These are phyloP conservation scores for Tulasnella sp. DNA, from an alignment of 768 basidiomycete genomes.

Conservation along the genomic window DNA sequence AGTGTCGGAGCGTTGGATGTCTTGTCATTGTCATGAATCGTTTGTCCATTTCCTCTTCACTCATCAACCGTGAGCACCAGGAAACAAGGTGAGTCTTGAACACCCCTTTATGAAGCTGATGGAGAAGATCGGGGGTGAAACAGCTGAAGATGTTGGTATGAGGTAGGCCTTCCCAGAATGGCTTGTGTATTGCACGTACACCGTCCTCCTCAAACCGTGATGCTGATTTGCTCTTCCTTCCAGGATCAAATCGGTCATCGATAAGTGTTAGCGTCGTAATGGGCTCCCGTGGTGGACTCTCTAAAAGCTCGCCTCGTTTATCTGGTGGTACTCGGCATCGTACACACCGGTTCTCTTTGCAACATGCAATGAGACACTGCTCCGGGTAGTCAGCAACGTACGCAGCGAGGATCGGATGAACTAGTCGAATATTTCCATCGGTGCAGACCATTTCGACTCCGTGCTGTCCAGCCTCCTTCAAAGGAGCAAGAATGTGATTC, in stretches of 20 bases:
- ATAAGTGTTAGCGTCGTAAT: too few relatives aligned
- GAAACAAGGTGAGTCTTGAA: conserved; percentile 9
- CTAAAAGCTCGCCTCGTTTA: conserved; percentile 16
- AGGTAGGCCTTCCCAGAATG: conserved; percentile 13
- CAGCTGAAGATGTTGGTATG: conserved; percentile 8
- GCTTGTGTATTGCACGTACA: not conserved
- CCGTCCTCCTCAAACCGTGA: not conserved
- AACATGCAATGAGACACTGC: conserved; percentile 20
- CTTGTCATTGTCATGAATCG: not conserved
- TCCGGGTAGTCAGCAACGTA: conserved; percentile 24
- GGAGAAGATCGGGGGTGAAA: conserved; percentile 9
- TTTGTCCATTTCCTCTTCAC: not conserved
- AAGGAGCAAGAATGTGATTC: not conserved
- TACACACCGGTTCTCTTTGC: conserved; percentile 17
- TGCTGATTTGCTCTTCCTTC: too few relatives aligned
- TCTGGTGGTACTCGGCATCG: conserved; percentile 11
- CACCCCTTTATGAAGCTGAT: conserved; percentile 15
- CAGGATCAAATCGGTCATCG: too few relatives aligned
- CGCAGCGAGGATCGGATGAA: conserved; percentile 20
- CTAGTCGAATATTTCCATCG: not conserved
- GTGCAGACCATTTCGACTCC: conserved; percentile 4
- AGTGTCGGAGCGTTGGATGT: not conserved
- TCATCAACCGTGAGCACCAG: conserved; percentile 7
- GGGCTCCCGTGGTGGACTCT: too few relatives aligned
- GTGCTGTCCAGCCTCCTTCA: not conserved